Base-by-base conservation (phyloP, 176 grass and related monocot species). In the Raddia guianensis region DNA sequence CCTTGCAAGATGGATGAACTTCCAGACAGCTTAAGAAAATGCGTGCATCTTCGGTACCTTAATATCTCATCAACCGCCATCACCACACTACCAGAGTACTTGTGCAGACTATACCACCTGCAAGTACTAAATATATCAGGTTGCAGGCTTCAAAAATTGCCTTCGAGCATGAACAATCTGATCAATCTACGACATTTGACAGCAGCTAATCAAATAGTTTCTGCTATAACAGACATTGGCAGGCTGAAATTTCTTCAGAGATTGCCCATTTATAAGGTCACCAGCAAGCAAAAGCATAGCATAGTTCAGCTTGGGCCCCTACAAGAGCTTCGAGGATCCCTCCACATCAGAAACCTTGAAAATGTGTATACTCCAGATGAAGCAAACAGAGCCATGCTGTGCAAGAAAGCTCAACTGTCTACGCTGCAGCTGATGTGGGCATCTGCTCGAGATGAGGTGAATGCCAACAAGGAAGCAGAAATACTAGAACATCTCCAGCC, bases 231-330 rank as follows among this genome's bases (percentile, higher is more conserved):
- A 46, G 35, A 74, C 8, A 82, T 81, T 62, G 86, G 82, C 18
- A 80, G 66, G 66, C 48, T 92, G 77, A 86, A 70, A 52, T 83
- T n/a, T 40, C 90, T 92, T 69, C 83, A 83, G 55, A 50, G 37
- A 13, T 82, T 89, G 21, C 47, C 66, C 48, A 63, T 60, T 70
- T 92, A 86, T 21, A 75, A 83, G 68, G 79, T 92, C 63, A 60
- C 19, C 40, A 64, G 53, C 18, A 66, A 89, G 47, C 14, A 50
- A 8, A 80, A 74, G 66, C 58, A 63, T 50, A 62, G 56, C 44
- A 83, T 89, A 32, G 33, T 57, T 78, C 76, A 89, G 32, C 81
- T 92, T 50, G 68, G 77, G 13, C 12, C 72, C 49, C 63, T 89
- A 70, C 80, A 42, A 50, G 73, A 92, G 72, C 86, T 89, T 54